These are phyloP conservation scores for Guadua angustifolia DNA, from an alignment of 176 grass and related monocot genomes.

Conservation along the genomic window DNA sequence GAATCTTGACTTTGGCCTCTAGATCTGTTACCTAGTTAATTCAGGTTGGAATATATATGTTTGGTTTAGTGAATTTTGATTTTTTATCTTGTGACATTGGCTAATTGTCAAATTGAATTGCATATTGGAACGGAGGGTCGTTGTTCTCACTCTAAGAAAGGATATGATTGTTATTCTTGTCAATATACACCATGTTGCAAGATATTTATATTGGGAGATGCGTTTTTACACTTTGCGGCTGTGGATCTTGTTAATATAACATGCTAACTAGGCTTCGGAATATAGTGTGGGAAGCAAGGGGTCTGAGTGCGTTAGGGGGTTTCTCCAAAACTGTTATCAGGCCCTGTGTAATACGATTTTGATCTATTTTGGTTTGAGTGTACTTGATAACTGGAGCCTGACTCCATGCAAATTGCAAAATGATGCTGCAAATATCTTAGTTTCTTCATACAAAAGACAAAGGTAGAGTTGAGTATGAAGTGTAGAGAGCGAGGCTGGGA, in stretches of 20 bases:
- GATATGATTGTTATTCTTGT: background rate
- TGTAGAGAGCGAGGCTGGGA: background rate
- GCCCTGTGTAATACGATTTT: background rate
- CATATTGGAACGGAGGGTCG: background rate
- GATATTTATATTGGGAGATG: background rate
- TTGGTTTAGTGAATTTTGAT: background rate
- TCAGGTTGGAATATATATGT: background rate
- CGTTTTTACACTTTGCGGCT: background rate
- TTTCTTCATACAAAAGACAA: background rate
- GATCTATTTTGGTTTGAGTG: background rate
- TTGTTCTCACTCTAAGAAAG: background rate
- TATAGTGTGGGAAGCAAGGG: background rate
- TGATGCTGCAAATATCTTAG: background rate
- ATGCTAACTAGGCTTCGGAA: background rate
- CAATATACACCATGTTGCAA: background rate
- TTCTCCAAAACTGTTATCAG: background rate
- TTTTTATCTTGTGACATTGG: background rate
- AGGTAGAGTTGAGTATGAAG: background rate
- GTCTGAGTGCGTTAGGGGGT: background rate
- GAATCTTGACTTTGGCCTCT: background rate
- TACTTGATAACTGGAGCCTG: background rate
- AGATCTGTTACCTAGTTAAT: constrained; percentile 36
- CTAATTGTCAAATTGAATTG: background rate
- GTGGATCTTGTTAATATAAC: background rate
- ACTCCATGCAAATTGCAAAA: background rate